These are phyloP conservation scores for Cyclostephanos invisitatus DNA, from an alignment of 108 stramenopile genomes.

Conservation along the genomic window DNA sequence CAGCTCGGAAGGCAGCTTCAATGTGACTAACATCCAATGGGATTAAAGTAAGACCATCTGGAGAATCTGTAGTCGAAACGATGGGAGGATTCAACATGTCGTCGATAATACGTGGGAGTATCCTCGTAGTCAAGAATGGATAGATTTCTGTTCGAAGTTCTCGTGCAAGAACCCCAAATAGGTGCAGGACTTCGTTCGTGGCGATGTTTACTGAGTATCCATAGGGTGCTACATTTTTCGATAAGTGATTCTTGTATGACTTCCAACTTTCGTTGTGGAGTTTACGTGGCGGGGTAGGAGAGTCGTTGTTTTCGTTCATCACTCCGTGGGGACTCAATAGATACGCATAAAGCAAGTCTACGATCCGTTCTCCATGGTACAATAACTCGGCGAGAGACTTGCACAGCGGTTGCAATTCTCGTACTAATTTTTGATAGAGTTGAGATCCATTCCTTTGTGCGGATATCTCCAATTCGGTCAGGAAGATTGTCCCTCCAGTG, in stretches of 20 bases:
- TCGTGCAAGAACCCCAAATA: constrained; percentile 77
- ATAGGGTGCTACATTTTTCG: constrained; percentile 12
- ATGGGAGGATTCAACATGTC: constrained; percentile 78
- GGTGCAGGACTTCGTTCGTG: constrained; percentile 83
- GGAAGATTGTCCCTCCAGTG: constrained; percentile 60
- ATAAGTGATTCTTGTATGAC: constrained; percentile 19
- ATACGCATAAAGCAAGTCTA: constrained; percentile 62
- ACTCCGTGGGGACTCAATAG: constrained; percentile 43
- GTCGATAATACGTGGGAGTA: constrained; percentile 73
- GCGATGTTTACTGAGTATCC: constrained; percentile 72
- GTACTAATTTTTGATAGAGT: constrained; percentile 66
- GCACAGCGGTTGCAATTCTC: constrained; percentile 65
- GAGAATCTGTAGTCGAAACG: constrained; percentile 47
- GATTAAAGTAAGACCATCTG: constrained; percentile 49
- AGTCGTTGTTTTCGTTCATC: not conserved
- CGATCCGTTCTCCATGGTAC: constrained; percentile 69
- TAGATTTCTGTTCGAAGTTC: constrained; percentile 87
- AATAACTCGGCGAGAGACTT: constrained; percentile 81
- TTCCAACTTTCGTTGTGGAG: constrained; percentile 14
- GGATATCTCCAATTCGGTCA: constrained; percentile 75
- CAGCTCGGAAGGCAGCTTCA: constrained; percentile 77
- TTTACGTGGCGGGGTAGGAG: constrained; percentile 16
- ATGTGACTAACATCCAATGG: constrained; percentile 76
- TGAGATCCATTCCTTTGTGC: constrained; percentile 82
- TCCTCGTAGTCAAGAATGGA: constrained; percentile 59